Evolutionary conservation across 306 rosid species (phyloP).

Genomic region (Sindora glabra): DNA sequence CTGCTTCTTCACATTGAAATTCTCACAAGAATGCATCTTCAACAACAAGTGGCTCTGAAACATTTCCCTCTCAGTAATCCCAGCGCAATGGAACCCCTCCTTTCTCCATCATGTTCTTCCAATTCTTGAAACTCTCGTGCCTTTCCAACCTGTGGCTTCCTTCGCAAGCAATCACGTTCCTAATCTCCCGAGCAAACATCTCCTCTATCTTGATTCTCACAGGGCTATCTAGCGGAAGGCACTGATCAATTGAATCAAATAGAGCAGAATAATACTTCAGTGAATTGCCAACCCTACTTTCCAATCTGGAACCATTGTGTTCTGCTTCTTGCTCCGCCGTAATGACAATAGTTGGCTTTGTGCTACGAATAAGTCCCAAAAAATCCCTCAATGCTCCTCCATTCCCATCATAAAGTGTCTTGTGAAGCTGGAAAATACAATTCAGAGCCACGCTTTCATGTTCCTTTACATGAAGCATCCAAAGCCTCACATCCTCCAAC

Average conservation of each 20-base stretch:
- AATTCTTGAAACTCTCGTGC: slow-evolving; percentile 63
- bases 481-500: slow-evolving; percentile 89
- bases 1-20: slow-evolving; percentile 46
- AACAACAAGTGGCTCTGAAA: slow-evolving; percentile 60
- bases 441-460: slow-evolving; percentile 80
- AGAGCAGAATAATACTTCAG: slow-evolving; percentile 69
- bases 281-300: slow-evolving; percentile 57
- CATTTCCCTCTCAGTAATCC: slow-evolving; percentile 55
- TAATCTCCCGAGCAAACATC: slow-evolving; percentile 66
- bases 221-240: slow-evolving; percentile 50
- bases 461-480: slow-evolving; percentile 99
- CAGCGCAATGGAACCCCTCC: slow-evolving; percentile 54
- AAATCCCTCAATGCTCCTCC: slow-evolving; percentile 78
- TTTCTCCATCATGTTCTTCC: slow-evolving; percentile 79
- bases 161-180: slow-evolving; percentile 84
- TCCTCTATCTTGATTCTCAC: slow-evolving; percentile 69
- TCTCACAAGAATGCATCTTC: slow-evolving; percentile 62
- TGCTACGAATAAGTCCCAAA: slow-evolving; percentile 75
- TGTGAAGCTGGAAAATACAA: slow-evolving; percentile 79
- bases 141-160: slow-evolving; percentile 81
- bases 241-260: slow-evolving; percentile 56
- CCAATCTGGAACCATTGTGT: slow-evolving; percentile 57
- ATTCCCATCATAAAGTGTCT: slow-evolving; percentile 52
- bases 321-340: slow-evolving; percentile 88
- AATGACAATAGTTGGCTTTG: slow-evolving; percentile 50